A percentile compares a stretch with the other conserved stretches of the same genome.
Conservation (phyloP, 768 basidiomycete species). For the Hericium alpestre region DNA sequence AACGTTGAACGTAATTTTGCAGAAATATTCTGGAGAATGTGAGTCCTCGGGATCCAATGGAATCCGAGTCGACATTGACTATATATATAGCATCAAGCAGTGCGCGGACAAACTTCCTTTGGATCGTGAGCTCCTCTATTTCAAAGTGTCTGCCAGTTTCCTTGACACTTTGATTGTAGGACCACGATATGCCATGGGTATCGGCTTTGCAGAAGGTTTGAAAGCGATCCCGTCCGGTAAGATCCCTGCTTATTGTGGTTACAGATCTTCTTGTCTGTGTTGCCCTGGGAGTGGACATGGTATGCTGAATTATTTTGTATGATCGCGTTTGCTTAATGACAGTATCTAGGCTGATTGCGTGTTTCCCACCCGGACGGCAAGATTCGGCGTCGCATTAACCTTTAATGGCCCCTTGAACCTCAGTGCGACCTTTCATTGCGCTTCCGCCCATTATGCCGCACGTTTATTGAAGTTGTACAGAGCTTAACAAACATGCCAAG, state of each 20-base stretch:
- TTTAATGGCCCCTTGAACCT: constrained; percentile 75
- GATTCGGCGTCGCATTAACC: constrained; percentile 85
- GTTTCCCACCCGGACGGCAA: constrained; percentile 84
- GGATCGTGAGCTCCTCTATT: constrained; percentile 45
- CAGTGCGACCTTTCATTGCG: constrained; percentile 31
- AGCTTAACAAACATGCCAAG: constrained; percentile 56
- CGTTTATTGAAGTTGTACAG: constrained; percentile 22
- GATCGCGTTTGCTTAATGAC: neutral
- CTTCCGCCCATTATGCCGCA: neutral
- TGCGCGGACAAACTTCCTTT: constrained; percentile 70
- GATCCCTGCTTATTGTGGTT: neutral
- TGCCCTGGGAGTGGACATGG: constrained; percentile 90
- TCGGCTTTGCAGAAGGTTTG: constrained; percentile 79
- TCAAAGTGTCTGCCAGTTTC: neutral
- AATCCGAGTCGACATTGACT: too few species aligned
- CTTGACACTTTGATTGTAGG: constrained; percentile 31
- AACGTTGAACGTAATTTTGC: neutral
- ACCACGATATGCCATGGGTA: constrained; percentile 86
- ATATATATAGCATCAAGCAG: constrained; percentile 55
- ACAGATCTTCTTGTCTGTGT: constrained; percentile 82
- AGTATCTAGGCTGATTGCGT: constrained; percentile 74
- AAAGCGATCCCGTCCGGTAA: neutral
- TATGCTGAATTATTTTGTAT: constrained; percentile 17
- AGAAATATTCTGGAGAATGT: constrained; percentile 87
- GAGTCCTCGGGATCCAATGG: constrained; percentile 14